phyloP scores from a whole-genome alignment of 495 filamentous ascomycete species.

The Aspergillus baeticus region DNA sequence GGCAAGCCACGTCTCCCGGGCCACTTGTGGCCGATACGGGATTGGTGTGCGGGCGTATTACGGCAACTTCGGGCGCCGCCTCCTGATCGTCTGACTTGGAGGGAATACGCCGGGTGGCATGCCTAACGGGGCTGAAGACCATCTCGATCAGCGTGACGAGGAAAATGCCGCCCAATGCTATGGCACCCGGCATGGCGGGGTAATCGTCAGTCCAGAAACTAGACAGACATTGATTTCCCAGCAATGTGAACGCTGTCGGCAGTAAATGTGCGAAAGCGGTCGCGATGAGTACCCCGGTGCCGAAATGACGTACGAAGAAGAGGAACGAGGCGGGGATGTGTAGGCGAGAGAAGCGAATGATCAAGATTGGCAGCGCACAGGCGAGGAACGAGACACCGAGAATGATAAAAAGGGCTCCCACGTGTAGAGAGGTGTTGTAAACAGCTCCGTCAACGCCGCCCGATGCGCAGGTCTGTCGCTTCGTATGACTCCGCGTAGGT shows the following conservation, averaged over 20 bases:
- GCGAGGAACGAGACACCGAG: constrained; percentile 57
- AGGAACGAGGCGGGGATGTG: constrained; percentile 44
- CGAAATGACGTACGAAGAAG: constrained; percentile 73
- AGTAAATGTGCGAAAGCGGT: constrained; percentile 80
- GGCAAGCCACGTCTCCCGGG: background rate
- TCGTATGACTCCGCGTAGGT: background rate
- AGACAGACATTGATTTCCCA: constrained; percentile 71
- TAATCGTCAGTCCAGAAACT: constrained; percentile 65
- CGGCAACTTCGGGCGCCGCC: background rate
- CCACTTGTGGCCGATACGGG: background rate
- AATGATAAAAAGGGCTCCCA: constrained; percentile 68
- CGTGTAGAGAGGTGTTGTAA: constrained; percentile 62
- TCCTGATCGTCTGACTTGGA: background rate
- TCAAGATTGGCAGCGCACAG: constrained; percentile 42
- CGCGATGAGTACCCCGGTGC: constrained; percentile 80
- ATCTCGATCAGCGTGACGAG: constrained; percentile 70
- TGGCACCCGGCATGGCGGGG: constrained; percentile 65
- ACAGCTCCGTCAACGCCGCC: constrained; percentile 23
- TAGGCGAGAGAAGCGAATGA: constrained; percentile 33
- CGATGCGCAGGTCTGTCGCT: constrained; percentile 26
- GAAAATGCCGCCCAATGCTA: constrained; percentile 66
- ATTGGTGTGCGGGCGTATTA: background rate
- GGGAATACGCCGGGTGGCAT: constrained; percentile 22
- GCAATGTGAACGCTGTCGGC: constrained; percentile 70
- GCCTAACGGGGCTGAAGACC: constrained; percentile 49